Evolutionary conservation across 2,329 filamentous ascomycete genomes (phyloP).

Genomic region (Diaporthe sp.): DNA sequence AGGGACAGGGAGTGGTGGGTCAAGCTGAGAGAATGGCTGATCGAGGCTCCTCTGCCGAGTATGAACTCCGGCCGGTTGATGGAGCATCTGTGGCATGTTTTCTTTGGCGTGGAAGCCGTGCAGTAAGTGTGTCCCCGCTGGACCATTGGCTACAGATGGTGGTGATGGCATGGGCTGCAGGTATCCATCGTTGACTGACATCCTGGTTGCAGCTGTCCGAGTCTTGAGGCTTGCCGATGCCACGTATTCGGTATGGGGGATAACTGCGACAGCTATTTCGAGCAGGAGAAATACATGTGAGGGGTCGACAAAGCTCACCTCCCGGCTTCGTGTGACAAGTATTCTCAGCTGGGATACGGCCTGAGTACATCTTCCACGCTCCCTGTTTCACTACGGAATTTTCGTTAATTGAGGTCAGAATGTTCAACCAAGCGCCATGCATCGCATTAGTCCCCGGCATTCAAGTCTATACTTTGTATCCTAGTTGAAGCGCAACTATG

Average conservation of each 20-base stretch:
- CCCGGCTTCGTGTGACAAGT: not conserved
- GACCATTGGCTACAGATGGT: not conserved
- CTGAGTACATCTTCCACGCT: not conserved
- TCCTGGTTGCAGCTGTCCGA: conserved; percentile 41
- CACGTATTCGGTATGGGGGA: conserved; percentile 45
- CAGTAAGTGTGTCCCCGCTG: conserved; percentile 38
- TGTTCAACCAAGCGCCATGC: no score
- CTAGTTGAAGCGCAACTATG: not conserved
- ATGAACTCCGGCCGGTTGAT: conserved; percentile 62
- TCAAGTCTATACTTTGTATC: no score
- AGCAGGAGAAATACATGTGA: conserved; percentile 35
- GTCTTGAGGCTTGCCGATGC: conserved; percentile 43
- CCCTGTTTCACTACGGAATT: no score
- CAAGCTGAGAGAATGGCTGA: conserved; percentile 62
- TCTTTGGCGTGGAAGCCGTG: conserved; percentile 43
- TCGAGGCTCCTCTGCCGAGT: conserved; percentile 59
- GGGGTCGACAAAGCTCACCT: not conserved
- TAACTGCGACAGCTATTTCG: conserved; percentile 42
- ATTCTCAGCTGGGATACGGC: not conserved
- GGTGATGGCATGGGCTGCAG: not conserved
- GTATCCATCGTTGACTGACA: not conserved
- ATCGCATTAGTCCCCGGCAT: no score
- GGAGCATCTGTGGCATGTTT: conserved; percentile 69
- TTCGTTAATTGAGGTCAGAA: not conserved
- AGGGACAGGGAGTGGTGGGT: conserved; percentile 60